Conservation (phyloP, 2,329 filamentous ascomycete genomes). For the Blastomyces parvus region DNA sequence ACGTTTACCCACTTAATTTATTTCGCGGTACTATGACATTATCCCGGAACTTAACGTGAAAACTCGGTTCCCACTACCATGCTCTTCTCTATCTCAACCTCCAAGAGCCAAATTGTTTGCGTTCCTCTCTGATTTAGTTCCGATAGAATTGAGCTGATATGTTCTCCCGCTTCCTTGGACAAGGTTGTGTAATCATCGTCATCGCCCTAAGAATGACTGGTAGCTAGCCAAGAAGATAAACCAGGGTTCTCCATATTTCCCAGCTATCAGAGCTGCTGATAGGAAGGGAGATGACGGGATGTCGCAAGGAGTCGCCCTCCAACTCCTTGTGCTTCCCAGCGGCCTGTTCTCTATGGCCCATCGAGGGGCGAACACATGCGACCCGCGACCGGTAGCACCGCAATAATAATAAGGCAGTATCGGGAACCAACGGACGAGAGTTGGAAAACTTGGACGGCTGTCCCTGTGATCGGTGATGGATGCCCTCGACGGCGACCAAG, state of each 20-base stretch:
- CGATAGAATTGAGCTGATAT: too few relatives aligned
- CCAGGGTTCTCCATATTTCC: constrained; percentile 3
- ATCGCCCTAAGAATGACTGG: not conserved
- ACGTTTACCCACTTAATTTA: too few relatives aligned
- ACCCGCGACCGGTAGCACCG: not conserved
- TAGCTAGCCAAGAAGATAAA: not conserved
- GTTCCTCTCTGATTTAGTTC: too few relatives aligned
- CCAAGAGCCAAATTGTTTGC: too few relatives aligned
- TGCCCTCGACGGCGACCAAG: too few relatives aligned
- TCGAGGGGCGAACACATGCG: not conserved
- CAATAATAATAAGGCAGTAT: not conserved
- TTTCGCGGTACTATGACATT: too few relatives aligned
- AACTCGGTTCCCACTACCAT: too few relatives aligned
- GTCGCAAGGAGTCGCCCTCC: not conserved
- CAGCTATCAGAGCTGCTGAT: not conserved
- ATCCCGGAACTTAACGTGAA: too few relatives aligned
- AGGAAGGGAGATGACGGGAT: not conserved
- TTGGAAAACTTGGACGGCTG: constrained; percentile 2
- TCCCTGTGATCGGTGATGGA: not conserved
- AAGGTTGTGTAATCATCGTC: not conserved
- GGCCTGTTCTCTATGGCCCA: not conserved
- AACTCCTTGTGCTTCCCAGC: not conserved
- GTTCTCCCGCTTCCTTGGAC: too few relatives aligned
- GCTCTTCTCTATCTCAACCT: too few relatives aligned
- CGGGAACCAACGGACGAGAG: not conserved